Conservation (phyloP, 1,284 basidiomycete genomes). For the Ceratobasidium theobromae region DNA sequence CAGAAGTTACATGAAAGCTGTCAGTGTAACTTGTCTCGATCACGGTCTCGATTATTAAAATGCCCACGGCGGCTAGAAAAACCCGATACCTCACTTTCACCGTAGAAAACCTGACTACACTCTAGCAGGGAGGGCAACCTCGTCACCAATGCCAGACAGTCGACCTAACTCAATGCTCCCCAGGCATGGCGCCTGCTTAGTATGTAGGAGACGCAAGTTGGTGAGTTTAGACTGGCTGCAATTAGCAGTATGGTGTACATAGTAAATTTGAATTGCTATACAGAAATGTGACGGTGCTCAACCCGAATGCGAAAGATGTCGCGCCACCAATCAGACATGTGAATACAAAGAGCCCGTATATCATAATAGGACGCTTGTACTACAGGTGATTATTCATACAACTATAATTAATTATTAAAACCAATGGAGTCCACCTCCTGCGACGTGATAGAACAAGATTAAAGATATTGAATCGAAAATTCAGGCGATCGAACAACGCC, state of each 20-base stretch:
- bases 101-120: no score
- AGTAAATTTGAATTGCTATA: background rate
- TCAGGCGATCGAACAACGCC: background rate
- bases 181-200: background rate
- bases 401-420: no score
- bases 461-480: slow-evolving; percentile 12
- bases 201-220: slow-evolving; percentile 20
- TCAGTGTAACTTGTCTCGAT: no score
- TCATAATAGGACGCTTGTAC: background rate
- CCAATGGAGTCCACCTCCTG: no score
- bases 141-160: background rate
- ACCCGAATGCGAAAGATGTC: slow-evolving; percentile 14
- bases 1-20: no score
- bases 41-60: no score
- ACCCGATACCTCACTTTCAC: background rate
- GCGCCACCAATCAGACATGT: background rate
- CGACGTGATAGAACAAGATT: background rate
- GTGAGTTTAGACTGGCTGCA: background rate
- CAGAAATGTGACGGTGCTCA: slow-evolving; percentile 15
- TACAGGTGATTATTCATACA: background rate
- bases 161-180: background rate
- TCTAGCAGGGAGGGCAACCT: background rate
- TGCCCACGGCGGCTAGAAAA: background rate
- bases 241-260: background rate
- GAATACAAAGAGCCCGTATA: background rate